Evolutionary conservation across 2,329 filamentous ascomycete genomes (phyloP), one percentile per base, ranked within the genome.

Genomic region (Botryotinia narcissicola): DNA sequence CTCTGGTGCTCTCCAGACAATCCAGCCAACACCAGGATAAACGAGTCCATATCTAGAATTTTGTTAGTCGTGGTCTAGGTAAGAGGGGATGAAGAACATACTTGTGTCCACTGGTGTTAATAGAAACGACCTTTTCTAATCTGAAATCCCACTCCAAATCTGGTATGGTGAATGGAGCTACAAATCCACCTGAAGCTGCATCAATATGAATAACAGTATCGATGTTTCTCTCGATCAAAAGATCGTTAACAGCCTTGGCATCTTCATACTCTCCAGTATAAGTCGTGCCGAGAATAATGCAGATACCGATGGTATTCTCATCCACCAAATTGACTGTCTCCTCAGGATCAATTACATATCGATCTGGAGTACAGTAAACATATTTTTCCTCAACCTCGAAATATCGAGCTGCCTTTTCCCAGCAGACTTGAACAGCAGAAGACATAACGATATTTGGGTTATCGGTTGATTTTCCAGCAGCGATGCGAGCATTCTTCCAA

Each of bases 91-190:
- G 16, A 29, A 54, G 14, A 44, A 68, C 90, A 77, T 92, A 91
- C 85, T 98, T 98, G 87, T 98, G 95, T 29, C 95, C 95, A 0
- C 94, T 97, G 25, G 94, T 92, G 80, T 98, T 98, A 85, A 98
- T 98, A 2, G 93, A 96, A 40, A 97, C 92, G 4, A 98, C 95
- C 82, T 92, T 94, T 80, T 93, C 89, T 44, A 96, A 88, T 75
- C 94, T 89, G 86, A 98, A 98, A 81, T 98, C 95, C 95, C 95
- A 98, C 77, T 92, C 86, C 2, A 98, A 85, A 40, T 92, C 89
- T 0, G 95, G 95, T 71, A 92, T 89, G 68, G 97, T 92, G 81
- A 98, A 98, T 0, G 95, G 95, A 3, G 92, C 94, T 3, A 98
- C 95, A 77, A 98, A 98, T 6, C 95, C 95, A 79, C 95, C 95